These are phyloP conservation scores for Seiridium unicorne DNA, from an alignment of 2,329 filamentous ascomycete species.

Conservation along the genomic window DNA sequence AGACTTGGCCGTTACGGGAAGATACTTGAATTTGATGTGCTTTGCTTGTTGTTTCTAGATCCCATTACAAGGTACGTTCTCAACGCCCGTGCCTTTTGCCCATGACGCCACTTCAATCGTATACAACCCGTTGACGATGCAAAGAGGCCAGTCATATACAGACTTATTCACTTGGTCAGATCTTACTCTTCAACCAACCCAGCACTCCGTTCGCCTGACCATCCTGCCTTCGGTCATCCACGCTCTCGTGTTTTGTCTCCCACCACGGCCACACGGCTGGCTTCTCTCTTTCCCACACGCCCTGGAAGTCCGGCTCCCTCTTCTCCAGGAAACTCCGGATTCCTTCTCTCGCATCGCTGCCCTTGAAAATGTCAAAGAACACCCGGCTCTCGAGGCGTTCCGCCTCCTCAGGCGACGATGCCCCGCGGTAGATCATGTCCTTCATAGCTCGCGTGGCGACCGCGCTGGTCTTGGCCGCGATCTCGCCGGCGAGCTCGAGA, in stretches of 20 bases:
- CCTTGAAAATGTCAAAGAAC: conserved; percentile 59
- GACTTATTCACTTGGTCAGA: conserved; percentile 3
- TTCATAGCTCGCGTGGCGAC: conserved; percentile 67
- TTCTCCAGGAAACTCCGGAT: conserved; percentile 70
- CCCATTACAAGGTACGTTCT: neutral
- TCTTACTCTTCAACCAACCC: conserved; percentile 13
- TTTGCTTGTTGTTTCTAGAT: neutral
- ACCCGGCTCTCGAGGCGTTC: conserved; percentile 68
- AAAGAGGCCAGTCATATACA: neutral
- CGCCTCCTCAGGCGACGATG: conserved; percentile 62
- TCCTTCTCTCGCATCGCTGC: conserved; percentile 62
- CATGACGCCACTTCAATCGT: too few species aligned
- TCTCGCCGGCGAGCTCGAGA: conserved; percentile 63
- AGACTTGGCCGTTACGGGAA: neutral
- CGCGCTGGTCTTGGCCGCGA: conserved; percentile 63
- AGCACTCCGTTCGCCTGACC: neutral
- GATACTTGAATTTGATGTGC: neutral
- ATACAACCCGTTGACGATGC: too few species aligned
- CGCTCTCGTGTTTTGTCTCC: conserved; percentile 39
- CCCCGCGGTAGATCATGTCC: conserved; percentile 66
- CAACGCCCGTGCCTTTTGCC: too few species aligned
- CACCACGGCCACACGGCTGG: conserved; percentile 68
- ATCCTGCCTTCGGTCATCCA: conserved; percentile 24
- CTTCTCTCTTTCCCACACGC: conserved; percentile 57
- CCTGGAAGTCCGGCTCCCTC: conserved; percentile 60